Evolutionary conservation across 805 yeast genomes (phyloP).

Genomic region (Teunomyces cretensis): DNA sequence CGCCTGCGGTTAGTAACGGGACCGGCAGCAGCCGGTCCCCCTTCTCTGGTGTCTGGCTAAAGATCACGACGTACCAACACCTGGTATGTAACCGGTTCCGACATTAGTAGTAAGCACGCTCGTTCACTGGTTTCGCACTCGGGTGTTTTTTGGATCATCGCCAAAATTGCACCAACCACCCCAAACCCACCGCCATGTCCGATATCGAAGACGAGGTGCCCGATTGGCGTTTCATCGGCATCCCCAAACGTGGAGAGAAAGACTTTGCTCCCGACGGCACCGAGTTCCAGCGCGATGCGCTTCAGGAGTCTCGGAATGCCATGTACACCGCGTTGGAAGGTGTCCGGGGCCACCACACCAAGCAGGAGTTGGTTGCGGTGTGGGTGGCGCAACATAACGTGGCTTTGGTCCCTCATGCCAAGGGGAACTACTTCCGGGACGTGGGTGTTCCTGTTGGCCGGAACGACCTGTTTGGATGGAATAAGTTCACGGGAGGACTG

Average conservation of each 20-base stretch:
- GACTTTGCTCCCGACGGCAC: conserved; percentile 86
- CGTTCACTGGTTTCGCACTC: background rate
- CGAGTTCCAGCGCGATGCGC: conserved; percentile 42
- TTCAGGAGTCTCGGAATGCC: conserved; percentile 57
- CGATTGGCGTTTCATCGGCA: conserved; percentile 47
- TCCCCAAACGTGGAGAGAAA: conserved; percentile 80
- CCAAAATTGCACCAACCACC: background rate
- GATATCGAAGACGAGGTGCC: conserved; percentile 47
- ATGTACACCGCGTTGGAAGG: conserved; percentile 69
- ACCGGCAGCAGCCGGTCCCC: background rate
- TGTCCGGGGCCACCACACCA: conserved; percentile 48
- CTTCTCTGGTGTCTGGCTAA: background rate
- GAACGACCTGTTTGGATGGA: conserved; percentile 6
- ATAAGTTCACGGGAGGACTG: conserved; percentile 25
- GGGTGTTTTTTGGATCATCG: background rate
- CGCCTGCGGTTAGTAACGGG: conserved; percentile 26
- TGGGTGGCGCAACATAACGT: conserved; percentile 33
- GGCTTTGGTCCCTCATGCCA: conserved; percentile 46
- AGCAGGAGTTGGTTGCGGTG: conserved; percentile 52
- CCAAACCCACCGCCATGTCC: background rate
- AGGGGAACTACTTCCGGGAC: conserved; percentile 72
- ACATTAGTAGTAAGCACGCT: background rate
- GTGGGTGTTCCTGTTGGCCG: conserved; percentile 56
- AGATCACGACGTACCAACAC: conserved; percentile 15
- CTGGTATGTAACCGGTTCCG: conserved; percentile 20